Conservation (phyloP, 225 moss, liverwort and hornwort species). For the Takakia lepidozioides region DNA sequence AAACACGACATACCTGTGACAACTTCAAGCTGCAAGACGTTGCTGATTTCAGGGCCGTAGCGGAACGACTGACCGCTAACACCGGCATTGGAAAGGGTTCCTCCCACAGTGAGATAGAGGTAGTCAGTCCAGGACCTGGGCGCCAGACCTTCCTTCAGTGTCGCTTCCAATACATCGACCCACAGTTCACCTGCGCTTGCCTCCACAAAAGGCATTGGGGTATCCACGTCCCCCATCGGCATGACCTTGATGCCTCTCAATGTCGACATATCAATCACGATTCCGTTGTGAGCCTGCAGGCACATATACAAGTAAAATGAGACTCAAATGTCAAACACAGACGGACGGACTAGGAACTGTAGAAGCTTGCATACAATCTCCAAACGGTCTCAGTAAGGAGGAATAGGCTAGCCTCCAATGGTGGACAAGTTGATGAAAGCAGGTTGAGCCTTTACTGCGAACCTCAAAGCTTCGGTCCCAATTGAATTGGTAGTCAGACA, state of each 20-base stretch:
- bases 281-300: slow-evolving; percentile 17
- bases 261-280: slow-evolving; percentile 35
- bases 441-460: too few relatives aligned
- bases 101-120: slow-evolving; percentile 39
- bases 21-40: slow-evolving; percentile 34
- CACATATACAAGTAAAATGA: too few relatives aligned
- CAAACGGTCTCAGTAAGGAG: too few relatives aligned
- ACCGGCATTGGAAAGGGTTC: slow-evolving; percentile 50
- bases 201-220: slow-evolving; percentile 23
- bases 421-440: too few relatives aligned
- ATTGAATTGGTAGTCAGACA: too few relatives aligned
- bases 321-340: too few relatives aligned
- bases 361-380: too few relatives aligned
- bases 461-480: too few relatives aligned
- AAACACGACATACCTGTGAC: slow-evolving; percentile 24
- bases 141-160: slow-evolving; percentile 22
- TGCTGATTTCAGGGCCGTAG: slow-evolving; percentile 43
- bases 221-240: not conserved
- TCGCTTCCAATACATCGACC: slow-evolving; percentile 36
- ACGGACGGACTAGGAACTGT: too few relatives aligned
- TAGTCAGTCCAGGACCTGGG: slow-evolving; percentile 48
- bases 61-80: slow-evolving; percentile 41
- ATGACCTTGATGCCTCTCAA: slow-evolving; percentile 21
- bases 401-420: too few relatives aligned
- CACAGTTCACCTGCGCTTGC: slow-evolving; percentile 34